These are phyloP conservation scores for Metschnikowia drakensbergensis DNA, from an alignment of 805 yeast species.

Conservation along the genomic window DNA sequence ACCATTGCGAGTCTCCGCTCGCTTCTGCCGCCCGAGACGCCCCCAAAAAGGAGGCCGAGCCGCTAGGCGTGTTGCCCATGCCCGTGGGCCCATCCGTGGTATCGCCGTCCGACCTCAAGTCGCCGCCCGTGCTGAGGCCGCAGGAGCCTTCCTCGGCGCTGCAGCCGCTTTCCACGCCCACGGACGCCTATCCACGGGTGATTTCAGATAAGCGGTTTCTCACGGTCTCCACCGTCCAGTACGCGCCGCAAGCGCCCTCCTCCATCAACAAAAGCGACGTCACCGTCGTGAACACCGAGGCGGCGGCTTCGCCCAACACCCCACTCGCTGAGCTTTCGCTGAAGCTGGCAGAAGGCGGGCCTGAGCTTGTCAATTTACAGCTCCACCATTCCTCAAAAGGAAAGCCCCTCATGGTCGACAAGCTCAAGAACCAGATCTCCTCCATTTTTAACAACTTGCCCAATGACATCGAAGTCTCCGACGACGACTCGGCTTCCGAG, in stretches of 20 bases:
- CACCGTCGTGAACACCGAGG: conserved; percentile 32
- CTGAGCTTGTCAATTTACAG: conserved; percentile 3
- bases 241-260: conserved; percentile 20
- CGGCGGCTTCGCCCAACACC: conserved; percentile 7
- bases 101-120: not conserved
- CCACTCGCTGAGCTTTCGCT: not conserved
- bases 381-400: conserved; percentile 2
- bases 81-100: not conserved
- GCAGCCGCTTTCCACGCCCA: not conserved
- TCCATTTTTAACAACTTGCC: conserved; percentile 44
- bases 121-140: not conserved
- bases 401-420: conserved; percentile 10
- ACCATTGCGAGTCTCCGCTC: not conserved
- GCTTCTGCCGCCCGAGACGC: not conserved
- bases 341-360: not conserved
- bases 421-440: conserved; percentile 33
- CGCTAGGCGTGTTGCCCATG: not conserved
- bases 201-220: conserved; percentile 35
- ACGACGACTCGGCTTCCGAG: conserved; percentile 45
- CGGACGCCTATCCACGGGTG: conserved; percentile 22
- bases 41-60: not conserved
- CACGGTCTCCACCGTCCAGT: conserved; percentile 25
- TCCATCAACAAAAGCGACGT: conserved; percentile 26
- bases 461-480: conserved; percentile 44
- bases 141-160: not conserved